A percentile compares a stretch with the other conserved stretches of the same genome.
Evolutionary conservation across 441 rosid species (phyloP).

Genomic region (Populus hybrid): DNA sequence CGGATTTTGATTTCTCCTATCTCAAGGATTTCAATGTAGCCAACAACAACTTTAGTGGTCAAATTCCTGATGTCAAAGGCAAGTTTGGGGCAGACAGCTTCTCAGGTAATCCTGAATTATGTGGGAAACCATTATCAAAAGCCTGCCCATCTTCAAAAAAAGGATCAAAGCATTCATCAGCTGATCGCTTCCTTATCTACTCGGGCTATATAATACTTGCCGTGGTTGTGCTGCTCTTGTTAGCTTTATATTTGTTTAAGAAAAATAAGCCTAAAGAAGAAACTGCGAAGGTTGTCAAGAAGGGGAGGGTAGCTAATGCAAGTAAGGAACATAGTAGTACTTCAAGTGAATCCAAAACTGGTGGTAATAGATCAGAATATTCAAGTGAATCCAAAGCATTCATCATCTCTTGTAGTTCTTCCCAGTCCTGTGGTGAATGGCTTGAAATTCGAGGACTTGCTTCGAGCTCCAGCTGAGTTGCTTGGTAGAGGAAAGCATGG

Average conservation of each 20-base stretch:
- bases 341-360: slow-evolving; percentile 28
- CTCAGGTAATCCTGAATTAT: slow-evolving; percentile 43
- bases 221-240: no score
- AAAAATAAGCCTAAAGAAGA: slow-evolving; percentile 25
- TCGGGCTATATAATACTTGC: no score
- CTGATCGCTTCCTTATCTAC: slow-evolving; percentile 22
- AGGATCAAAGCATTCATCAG: slow-evolving; percentile 20
- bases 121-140: slow-evolving; percentile 38
- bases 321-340: slow-evolving; percentile 16
- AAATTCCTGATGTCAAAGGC: slow-evolving; percentile 42
- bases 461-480: slow-evolving; percentile 56
- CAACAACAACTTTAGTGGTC: slow-evolving; percentile 54
- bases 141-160: slow-evolving; percentile 33
- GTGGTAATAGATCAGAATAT: slow-evolving; percentile 39
- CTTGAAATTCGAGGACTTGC: slow-evolving; percentile 55
- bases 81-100: slow-evolving; percentile 39
- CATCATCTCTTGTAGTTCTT: slow-evolving; percentile 44
- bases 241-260: slow-evolving; percentile 23
- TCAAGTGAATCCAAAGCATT: slow-evolving; percentile 46
- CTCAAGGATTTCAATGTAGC: slow-evolving; percentile 49
- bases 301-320: slow-evolving; percentile 6
- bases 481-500: slow-evolving; percentile 62
- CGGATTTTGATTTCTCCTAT: slow-evolving; percentile 44
- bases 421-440: slow-evolving; percentile 31
- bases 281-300: slow-evolving; percentile 2